Conservation (phyloP, 441 rosid genomes). For the Mallotus repandus region DNA sequence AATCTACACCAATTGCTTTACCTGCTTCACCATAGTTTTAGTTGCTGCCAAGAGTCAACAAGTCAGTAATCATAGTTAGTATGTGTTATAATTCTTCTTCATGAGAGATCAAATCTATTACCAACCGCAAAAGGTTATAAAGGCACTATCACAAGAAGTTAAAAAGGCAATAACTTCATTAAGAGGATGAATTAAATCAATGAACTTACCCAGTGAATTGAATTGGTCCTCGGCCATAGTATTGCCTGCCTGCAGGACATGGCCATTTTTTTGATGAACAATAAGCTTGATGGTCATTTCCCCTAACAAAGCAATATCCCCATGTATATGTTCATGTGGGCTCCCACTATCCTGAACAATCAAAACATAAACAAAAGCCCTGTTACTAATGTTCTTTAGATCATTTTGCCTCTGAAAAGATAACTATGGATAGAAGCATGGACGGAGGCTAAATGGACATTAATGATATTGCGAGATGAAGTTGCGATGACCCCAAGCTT, state of each 20-base stretch:
- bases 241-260: constrained; percentile 30
- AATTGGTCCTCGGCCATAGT: constrained; percentile 33
- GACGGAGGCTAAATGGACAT: too few species aligned
- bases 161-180: too few species aligned
- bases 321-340: constrained; percentile 35
- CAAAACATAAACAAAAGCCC: not conserved
- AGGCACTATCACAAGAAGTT: too few species aligned
- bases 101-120: too few species aligned
- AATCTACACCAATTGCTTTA: constrained; percentile 12
- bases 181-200: too few species aligned
- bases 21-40: constrained; percentile 34
- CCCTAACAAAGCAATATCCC: constrained; percentile 37
- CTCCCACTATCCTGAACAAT: constrained; percentile 19
- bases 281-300: constrained; percentile 8
- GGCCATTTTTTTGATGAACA: constrained; percentile 27
- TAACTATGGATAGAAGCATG: too few species aligned
- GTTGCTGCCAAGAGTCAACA: constrained; percentile 29
- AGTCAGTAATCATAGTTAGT: too few species aligned
- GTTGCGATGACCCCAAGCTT: too few species aligned
- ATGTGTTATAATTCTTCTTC: too few species aligned
- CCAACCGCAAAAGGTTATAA: too few species aligned
- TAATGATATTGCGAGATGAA: too few species aligned
- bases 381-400: not conserved
- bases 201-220: constrained; percentile 33
- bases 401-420: too few species aligned